These are phyloP conservation scores for Clonostachys chloroleuca DNA, from an alignment of 2,329 filamentous ascomycete species.

Conservation along the genomic window DNA sequence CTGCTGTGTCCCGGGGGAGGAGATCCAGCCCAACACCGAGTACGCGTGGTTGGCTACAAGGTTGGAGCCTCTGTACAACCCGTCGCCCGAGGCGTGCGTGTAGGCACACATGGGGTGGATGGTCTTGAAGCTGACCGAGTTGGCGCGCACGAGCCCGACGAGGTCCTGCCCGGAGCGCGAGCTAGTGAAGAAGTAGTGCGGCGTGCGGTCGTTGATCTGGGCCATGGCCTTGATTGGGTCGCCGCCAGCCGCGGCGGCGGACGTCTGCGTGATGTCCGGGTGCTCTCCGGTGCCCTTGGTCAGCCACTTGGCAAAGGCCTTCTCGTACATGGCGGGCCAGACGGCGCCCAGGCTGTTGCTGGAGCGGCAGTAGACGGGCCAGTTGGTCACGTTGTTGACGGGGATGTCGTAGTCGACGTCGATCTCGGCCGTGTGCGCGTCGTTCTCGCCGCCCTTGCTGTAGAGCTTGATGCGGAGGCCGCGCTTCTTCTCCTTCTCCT, in stretches of 20 bases:
- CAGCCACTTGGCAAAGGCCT: conserved; percentile 41
- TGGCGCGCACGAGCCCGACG: conserved; percentile 28
- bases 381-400: conserved; percentile 35
- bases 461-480: conserved; percentile 29
- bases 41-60: conserved; percentile 39
- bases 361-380: conserved; percentile 34
- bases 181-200: conserved; percentile 26
- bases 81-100: conserved; percentile 29
- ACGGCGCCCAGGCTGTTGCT: conserved; percentile 29
- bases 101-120: conserved; percentile 35
- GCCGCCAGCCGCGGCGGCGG: conserved; percentile 16
- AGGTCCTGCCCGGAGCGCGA: conserved; percentile 24
- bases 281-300: conserved; percentile 18
- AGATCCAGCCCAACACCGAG: conserved; percentile 29
- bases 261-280: conserved; percentile 33
- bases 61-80: conserved; percentile 29
- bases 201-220: conserved; percentile 31
- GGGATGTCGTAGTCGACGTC: conserved; percentile 37
- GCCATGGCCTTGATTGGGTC: conserved; percentile 40
- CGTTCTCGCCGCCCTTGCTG: conserved; percentile 37
- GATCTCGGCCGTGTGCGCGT: conserved; percentile 27
- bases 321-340: conserved; percentile 41
- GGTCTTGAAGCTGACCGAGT: conserved; percentile 35
- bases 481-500: conserved; percentile 9
- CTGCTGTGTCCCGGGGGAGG: conserved; percentile 24